Evolutionary conservation across 2,329 filamentous ascomycete genomes (phyloP).

Genomic region (Penicillium sp.): DNA sequence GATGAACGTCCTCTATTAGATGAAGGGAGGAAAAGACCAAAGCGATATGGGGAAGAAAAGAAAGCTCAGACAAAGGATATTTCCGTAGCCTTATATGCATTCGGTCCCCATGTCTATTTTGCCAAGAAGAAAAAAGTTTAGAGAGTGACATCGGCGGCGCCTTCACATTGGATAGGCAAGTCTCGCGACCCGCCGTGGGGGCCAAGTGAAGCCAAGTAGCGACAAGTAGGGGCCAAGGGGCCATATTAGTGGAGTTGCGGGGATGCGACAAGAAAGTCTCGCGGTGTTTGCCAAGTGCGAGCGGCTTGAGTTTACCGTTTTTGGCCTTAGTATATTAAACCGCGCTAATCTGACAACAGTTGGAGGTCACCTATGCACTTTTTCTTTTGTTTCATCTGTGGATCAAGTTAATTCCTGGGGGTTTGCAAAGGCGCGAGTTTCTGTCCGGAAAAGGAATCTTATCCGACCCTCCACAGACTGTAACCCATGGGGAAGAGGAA

Average conservation of each 20-base stretch:
- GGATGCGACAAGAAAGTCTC: constrained; percentile 1
- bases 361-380: too few relatives aligned
- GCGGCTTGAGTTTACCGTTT: not conserved
- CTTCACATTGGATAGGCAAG: constrained; percentile 1
- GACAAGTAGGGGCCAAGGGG: not conserved
- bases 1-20: constrained; percentile 3
- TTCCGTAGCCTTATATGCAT: constrained; percentile 1
- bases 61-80: not conserved
- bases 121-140: not conserved
- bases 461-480: not conserved
- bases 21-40: not conserved
- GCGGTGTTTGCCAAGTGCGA: not conserved
- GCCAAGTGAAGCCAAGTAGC: not conserved
- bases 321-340: not conserved
- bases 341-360: not conserved
- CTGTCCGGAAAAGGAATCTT: constrained; percentile 1
- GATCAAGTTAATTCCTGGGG: not conserved
- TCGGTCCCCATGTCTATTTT: not conserved
- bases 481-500: not conserved
- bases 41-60: not conserved
- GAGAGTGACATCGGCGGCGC: constrained; percentile 10
- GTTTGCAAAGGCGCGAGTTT: not conserved
- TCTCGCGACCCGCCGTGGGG: constrained; percentile 8
- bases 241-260: constrained; percentile 6
- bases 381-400: too few relatives aligned